Evolutionary conservation across 1,139 yeast species (phyloP), one percentile per base, ranked within the genome.

Genomic region (Dujonia santamariae): DNA sequence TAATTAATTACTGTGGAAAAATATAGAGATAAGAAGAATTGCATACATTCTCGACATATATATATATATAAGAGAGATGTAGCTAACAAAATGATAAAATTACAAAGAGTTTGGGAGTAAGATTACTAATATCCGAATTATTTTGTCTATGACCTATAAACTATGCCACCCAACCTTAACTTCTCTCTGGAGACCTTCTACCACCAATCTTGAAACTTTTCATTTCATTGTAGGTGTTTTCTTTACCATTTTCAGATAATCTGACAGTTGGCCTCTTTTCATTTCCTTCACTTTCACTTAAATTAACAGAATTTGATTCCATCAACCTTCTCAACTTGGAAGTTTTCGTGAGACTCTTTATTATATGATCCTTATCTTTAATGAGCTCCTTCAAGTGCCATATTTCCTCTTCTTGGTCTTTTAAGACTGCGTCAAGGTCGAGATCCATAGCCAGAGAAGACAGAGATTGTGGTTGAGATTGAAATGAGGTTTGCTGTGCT

Each of bases 361-460:
- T 85, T 42, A 88, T 80, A 34, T 81, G 80, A 46, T 87, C 95
- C 54, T 87, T 88, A 46, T 70, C 77, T 36, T 73, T 71, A 34
- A 85, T 57, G 33, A 74, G 67, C 40, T 77, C 83, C 47, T 73
- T 73, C 46, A 88, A 63, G 37, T 80, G 86, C 32, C 63, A 53
- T 8, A 87, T 76, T 52, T 85, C 95, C 35, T 79, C 88, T 41
- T 75, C 81, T 45, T 83, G 82, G 27, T 80, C 88, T 39, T 67
- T 68, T 39, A 81, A 43, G 2, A 57, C 42, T 11, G 54, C 47
- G 18, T 56, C 56, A 19, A 40, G 32, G 22, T 37, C 24, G 17
- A 19, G 20, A 6, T 26, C 26, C 14, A 18, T 22, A 17, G 19
- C 32, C 6, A 13, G 21, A n/a, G 7, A 13, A 30, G 14, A 27